phyloP scores from a whole-genome alignment of 2,329 filamentous ascomycete genomes.

The Pseudocercospora pini-densiflorae region DNA sequence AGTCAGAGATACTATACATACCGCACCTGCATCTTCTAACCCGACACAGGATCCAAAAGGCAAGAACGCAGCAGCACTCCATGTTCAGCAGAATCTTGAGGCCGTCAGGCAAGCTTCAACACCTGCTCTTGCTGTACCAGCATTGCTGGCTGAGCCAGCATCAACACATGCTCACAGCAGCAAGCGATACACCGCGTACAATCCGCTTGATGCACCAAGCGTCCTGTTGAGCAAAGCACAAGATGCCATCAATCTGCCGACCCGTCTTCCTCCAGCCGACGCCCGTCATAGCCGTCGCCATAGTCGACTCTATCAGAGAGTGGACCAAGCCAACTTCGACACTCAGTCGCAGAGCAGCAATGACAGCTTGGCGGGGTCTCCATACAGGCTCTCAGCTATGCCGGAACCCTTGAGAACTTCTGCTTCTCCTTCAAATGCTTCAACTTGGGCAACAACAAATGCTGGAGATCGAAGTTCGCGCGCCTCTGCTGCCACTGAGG shows the following conservation, averaged over 20 bases:
- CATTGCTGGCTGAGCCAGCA: background rate
- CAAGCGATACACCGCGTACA: background rate
- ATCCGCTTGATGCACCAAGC: background rate
- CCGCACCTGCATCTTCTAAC: background rate
- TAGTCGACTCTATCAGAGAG: background rate
- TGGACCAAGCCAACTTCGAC: constrained; percentile 2
- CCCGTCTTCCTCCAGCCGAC: background rate
- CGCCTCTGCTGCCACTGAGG: background rate
- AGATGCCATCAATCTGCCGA: background rate
- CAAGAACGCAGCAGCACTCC: background rate
- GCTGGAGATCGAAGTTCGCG: background rate
- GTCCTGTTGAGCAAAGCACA: background rate
- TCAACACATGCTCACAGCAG: background rate
- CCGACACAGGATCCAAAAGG: background rate
- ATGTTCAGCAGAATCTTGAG: constrained; percentile 3
- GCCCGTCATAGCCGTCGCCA: background rate
- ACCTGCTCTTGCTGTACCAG: background rate
- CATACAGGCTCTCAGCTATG: background rate
- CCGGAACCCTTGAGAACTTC: background rate
- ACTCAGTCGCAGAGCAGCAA: background rate
- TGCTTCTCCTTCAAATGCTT: background rate
- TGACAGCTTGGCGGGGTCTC: background rate
- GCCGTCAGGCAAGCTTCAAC: background rate
- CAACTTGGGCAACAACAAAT: background rate
- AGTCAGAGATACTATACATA: background rate